These are phyloP conservation scores for Plectranthus barbatus DNA, from an alignment of 257 asterid species.

Conservation along the genomic window DNA sequence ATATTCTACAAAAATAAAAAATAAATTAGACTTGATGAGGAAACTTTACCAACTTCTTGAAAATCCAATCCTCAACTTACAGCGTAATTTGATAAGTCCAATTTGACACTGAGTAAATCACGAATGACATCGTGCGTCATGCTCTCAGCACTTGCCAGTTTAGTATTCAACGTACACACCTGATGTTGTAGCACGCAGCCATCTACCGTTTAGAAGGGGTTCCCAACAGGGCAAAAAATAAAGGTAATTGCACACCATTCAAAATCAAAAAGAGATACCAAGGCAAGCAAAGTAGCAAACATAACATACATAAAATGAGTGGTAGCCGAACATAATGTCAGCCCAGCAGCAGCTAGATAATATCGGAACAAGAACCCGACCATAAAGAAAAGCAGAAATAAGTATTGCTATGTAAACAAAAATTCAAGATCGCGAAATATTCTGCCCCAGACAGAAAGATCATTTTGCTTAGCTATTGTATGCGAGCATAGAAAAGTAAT, in stretches of 20 bases:
- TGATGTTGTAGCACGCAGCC: slow-evolving; percentile 13
- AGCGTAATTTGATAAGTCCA: slow-evolving; percentile 75
- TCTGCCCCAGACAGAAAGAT: background rate
- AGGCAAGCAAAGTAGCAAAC: background rate
- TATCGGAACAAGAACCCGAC: background rate
- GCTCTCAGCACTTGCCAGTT: slow-evolving; percentile 79
- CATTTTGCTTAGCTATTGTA: background rate
- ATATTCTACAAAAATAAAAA: slow-evolving; percentile 35
- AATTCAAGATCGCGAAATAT: background rate
- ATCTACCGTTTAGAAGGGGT: background rate
- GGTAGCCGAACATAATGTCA: background rate
- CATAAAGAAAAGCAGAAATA: background rate
- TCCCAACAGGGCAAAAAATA: background rate
- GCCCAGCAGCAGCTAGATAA: background rate
- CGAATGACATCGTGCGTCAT: slow-evolving; percentile 96
- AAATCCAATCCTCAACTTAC: slow-evolving; percentile 37
- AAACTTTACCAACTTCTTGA: background rate
- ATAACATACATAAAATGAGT: background rate
- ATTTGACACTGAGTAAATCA: slow-evolving; percentile 83
- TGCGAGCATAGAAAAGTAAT: background rate
- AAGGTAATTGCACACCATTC: background rate
- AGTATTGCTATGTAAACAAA: background rate
- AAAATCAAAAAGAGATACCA: background rate
- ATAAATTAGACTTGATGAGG: slow-evolving; percentile 1
- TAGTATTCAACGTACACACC: slow-evolving; percentile 68